These are phyloP conservation scores for Linum usitatissimum DNA, from an alignment of 345 rosid species.

Conservation along the genomic window DNA sequence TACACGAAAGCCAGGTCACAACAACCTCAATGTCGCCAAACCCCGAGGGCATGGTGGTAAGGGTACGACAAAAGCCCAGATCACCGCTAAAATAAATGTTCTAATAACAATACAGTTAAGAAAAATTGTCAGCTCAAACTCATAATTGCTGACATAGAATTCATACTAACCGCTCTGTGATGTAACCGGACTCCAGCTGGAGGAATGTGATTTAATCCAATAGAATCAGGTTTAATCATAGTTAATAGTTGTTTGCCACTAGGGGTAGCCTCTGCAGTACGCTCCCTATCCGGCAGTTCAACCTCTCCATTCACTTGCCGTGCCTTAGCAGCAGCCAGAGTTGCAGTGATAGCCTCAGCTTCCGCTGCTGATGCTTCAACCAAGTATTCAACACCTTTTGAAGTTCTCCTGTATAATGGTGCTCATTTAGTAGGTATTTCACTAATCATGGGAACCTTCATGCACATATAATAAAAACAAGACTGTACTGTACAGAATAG, in stretches of 20 bases:
- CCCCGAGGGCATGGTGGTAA: neutral
- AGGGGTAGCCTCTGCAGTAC: conserved; percentile 89
- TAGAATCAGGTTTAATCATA: conserved; percentile 63
- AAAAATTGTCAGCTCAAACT: conserved; percentile 2
- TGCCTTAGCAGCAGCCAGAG: conserved; percentile 98
- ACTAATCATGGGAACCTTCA: conserved; percentile 8
- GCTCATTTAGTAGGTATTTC: conserved; percentile 13
- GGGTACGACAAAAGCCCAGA: conserved; percentile 7
- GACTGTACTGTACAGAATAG: neutral
- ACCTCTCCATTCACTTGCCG: conserved; percentile 85
- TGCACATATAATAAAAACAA: neutral
- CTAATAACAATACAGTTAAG: neutral
- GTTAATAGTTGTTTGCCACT: conserved; percentile 71
- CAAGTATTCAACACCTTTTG: conserved; percentile 87
- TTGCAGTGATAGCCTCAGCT: conserved; percentile 96
- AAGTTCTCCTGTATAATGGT: conserved; percentile 51
- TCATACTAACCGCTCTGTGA: conserved; percentile 82
- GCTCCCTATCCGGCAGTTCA: conserved; percentile 78
- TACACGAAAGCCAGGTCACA: conserved; percentile 1
- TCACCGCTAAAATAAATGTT: conserved; percentile 6
- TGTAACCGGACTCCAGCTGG: conserved; percentile 88
- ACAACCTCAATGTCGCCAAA: too few relatives aligned
- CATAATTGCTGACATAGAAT: conserved; percentile 3
- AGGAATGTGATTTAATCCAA: conserved; percentile 40
- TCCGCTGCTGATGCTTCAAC: conserved; percentile 98